Conservation (phyloP, 257 asterid species). For the Solanum sparsipilum region DNA sequence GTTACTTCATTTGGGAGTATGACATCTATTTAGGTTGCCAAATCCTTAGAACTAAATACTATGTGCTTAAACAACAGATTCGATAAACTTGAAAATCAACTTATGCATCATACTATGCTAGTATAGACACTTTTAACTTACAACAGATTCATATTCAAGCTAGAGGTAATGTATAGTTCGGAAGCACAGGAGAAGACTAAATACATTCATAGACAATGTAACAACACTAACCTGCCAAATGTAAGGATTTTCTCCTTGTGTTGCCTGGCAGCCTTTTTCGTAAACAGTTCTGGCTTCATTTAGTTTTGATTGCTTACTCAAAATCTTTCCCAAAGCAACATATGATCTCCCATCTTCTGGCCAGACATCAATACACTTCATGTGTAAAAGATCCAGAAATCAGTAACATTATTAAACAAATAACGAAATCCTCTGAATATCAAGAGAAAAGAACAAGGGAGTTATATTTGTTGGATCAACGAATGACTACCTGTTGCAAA, state of each 20-base stretch:
- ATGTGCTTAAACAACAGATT: not conserved
- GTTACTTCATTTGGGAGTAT: not conserved
- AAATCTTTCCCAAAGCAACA: constrained; percentile 70
- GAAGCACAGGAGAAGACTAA: not conserved
- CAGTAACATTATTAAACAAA: constrained; percentile 4
- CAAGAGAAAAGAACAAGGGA: not conserved
- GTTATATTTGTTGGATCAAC: not conserved
- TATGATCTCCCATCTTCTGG: constrained; percentile 98
- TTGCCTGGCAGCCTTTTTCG: constrained; percentile 95
- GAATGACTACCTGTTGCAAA: constrained; percentile 46
- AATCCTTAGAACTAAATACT: not conserved
- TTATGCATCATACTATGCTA: not conserved
- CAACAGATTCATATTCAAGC: not conserved
- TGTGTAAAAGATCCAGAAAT: not conserved
- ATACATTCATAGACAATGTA: not conserved
- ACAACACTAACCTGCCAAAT: constrained; percentile 81
- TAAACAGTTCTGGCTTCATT: constrained; percentile 80
- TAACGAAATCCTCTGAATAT: not conserved
- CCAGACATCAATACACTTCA: constrained; percentile 84
- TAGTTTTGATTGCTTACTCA: constrained; percentile 61
- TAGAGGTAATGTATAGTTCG: not conserved
- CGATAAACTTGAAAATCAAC: not conserved
- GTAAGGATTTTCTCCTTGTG: constrained; percentile 94
- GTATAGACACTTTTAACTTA: not conserved
- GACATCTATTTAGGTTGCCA: not conserved